These are phyloP conservation scores for Daldinia sp. DNA, from an alignment of 2,329 filamentous ascomycete species.

Conservation along the genomic window DNA sequence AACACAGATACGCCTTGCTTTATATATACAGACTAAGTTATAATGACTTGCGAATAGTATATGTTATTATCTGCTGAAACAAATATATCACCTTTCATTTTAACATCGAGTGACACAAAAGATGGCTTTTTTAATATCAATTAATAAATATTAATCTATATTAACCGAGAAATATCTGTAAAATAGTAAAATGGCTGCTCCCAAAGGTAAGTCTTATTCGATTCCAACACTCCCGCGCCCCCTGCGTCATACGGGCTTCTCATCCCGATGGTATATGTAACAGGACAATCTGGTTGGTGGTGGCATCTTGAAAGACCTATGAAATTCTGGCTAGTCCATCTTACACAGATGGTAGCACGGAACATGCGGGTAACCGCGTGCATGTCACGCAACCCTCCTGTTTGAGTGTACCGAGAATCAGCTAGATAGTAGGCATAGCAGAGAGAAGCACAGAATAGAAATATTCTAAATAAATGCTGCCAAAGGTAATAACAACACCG, in stretches of 20 bases:
- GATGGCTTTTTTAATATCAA: too few relatives aligned
- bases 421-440: background rate
- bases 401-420: slow-evolving; percentile 9
- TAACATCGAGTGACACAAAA: too few relatives aligned
- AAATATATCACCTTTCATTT: too few relatives aligned
- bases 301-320: background rate
- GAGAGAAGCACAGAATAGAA: background rate
- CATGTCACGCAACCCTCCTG: slow-evolving; percentile 12
- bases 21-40: background rate
- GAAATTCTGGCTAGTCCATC: background rate
- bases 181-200: too few relatives aligned
- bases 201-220: background rate
- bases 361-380: slow-evolving; percentile 22
- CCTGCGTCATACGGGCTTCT: background rate
- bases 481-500: background rate
- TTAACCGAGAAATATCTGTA: too few relatives aligned
- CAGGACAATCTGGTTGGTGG: background rate
- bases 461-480: background rate
- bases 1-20: background rate
- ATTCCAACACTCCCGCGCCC: background rate
- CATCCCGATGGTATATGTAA: background rate
- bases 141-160: too few relatives aligned
- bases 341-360: slow-evolving; percentile 11
- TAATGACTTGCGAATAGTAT: background rate
- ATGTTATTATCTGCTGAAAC: background rate